Conservation (phyloP, 495 filamentous ascomycete genomes). For the Neurospora sp. region DNA sequence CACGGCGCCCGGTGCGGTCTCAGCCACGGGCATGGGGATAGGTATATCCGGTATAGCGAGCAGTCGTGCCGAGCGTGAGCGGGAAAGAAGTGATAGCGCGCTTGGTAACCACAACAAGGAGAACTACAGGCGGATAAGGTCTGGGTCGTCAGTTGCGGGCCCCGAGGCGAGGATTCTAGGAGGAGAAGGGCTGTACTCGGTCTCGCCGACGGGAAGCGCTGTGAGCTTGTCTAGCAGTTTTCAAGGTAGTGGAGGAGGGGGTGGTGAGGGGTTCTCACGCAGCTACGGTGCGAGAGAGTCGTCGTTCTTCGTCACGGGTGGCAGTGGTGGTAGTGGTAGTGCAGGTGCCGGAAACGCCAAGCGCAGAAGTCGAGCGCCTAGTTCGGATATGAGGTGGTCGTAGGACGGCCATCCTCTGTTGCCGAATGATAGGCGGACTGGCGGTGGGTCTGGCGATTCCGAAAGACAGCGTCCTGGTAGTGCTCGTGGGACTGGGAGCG, state of each 20-base stretch:
- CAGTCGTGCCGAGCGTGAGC: not conserved
- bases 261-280: not conserved
- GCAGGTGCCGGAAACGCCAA: slow-evolving; percentile 10
- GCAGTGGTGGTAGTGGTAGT: not conserved
- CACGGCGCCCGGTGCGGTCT: slow-evolving; percentile 7
- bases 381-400: slow-evolving; percentile 22
- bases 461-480: not conserved
- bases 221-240: not conserved
- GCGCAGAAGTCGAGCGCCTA: slow-evolving; percentile 16
- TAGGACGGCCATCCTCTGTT: slow-evolving; percentile 11
- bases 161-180: not conserved
- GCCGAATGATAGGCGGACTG: not conserved
- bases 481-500: not conserved
- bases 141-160: slow-evolving; percentile 6
- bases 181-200: slow-evolving; percentile 4
- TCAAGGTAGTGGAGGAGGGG: not conserved
- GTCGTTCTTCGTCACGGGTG: not conserved
- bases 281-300: not conserved
- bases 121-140: slow-evolving; percentile 13
- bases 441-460: not conserved
- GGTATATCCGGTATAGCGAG: not conserved
- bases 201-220: slow-evolving; percentile 10
- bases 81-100: slow-evolving; percentile 15
- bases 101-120: slow-evolving; percentile 16
- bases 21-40: not conserved